A percentile compares a stretch with the other conserved stretches of the same genome.
phyloP scores from a whole-genome alignment of 2,329 filamentous ascomycete species.

The Fusarium fracticaudum region DNA sequence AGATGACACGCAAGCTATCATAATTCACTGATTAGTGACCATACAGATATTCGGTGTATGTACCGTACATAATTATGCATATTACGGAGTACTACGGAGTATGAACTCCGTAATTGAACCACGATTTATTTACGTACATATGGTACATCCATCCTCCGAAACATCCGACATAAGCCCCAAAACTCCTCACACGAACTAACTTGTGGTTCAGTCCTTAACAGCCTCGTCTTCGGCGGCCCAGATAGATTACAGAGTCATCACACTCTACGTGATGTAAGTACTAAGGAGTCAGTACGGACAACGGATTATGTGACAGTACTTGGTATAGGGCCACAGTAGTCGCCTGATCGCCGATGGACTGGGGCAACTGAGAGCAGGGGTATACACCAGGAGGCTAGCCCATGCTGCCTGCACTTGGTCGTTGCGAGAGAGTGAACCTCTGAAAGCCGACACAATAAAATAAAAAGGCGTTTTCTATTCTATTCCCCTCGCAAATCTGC shows the following conservation, averaged over 20 bases:
- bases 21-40: background rate
- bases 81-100: too few relatives aligned
- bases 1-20: background rate
- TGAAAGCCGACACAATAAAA: background rate
- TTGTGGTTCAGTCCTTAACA: too few relatives aligned
- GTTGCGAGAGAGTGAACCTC: too few relatives aligned
- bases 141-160: too few relatives aligned
- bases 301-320: too few relatives aligned
- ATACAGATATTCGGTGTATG: background rate
- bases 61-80: too few relatives aligned
- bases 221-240: too few relatives aligned
- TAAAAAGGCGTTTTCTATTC: rapidly evolving
- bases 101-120: too few relatives aligned
- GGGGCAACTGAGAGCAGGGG: background rate
- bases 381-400: background rate
- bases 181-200: background rate
- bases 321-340: too few relatives aligned
- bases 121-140: too few relatives aligned
- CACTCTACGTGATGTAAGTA: background rate
- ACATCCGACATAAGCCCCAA: background rate
- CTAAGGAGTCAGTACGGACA: too few relatives aligned
- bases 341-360: background rate
- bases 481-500: rapidly evolving
- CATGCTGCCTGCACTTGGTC: background rate
- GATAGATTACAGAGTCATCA: background rate